phyloP scores from a whole-genome alignment of 2,329 filamentous ascomycete species.

The Cladosporium colombiae region DNA sequence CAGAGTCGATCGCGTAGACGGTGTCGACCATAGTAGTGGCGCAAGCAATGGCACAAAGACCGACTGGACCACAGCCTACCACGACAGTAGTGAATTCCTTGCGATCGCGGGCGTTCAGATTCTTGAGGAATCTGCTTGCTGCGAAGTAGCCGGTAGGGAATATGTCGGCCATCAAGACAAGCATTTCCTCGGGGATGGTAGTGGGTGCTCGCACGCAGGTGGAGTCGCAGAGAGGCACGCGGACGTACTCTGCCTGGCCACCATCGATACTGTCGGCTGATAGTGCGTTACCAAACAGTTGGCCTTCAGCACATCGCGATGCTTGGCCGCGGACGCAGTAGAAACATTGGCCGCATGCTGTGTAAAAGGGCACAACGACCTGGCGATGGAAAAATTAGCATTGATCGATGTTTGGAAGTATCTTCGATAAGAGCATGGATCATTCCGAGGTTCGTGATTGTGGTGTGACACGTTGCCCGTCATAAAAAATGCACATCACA shows the following conservation, averaged over 20 bases:
- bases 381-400: constrained; percentile 36
- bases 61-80: constrained; percentile 78
- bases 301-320: constrained; percentile 70
- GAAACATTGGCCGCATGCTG: constrained; percentile 76
- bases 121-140: constrained; percentile 72
- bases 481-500: neutral
- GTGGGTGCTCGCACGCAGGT: constrained; percentile 73
- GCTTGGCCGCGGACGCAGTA: constrained; percentile 78
- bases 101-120: constrained; percentile 59
- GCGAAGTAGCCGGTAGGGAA: constrained; percentile 84
- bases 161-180: constrained; percentile 90
- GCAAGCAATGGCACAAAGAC: constrained; percentile 66
- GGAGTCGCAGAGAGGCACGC: constrained; percentile 77
- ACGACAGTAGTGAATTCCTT: constrained; percentile 71
- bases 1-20: constrained; percentile 48
- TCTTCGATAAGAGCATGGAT: neutral
- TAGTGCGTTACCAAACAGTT: constrained; percentile 47
- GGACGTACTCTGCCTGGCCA: constrained; percentile 51
- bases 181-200: constrained; percentile 69
- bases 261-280: constrained; percentile 37
- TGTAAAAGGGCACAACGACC: constrained; percentile 81
- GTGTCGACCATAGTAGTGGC: constrained; percentile 37
- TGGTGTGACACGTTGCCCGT: neutral
- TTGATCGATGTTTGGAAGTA: neutral
- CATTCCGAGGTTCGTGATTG: neutral